A percentile compares a stretch with the other conserved stretches of the same genome.
phyloP scores from a whole-genome alignment of 352 stramenopile species.

The Phytopythium oedochilum region DNA sequence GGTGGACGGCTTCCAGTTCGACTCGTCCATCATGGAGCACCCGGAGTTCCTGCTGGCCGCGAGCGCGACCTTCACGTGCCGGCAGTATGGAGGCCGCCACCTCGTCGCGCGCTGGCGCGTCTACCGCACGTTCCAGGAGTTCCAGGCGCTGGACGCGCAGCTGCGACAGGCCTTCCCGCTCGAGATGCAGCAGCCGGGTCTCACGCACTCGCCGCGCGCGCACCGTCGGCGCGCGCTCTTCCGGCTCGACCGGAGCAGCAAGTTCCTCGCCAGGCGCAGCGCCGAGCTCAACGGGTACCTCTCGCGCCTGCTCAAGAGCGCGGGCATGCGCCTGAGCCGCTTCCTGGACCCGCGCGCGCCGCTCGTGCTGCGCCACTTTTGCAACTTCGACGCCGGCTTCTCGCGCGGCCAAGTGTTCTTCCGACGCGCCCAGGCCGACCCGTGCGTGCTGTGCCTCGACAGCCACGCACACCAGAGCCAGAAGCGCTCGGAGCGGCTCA shows the following conservation, averaged over 20 bases:
- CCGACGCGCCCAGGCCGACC: slow-evolving; percentile 34
- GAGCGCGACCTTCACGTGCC: slow-evolving; percentile 58
- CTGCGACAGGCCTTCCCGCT: slow-evolving; percentile 55
- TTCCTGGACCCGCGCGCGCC: slow-evolving; percentile 71
- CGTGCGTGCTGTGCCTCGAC: slow-evolving; percentile 56
- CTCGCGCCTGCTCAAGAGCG: slow-evolving; percentile 23
- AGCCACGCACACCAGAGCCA: slow-evolving; percentile 16
- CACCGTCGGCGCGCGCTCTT: slow-evolving; percentile 63
- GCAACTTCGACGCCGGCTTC: slow-evolving; percentile 77
- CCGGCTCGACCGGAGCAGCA: slow-evolving; percentile 40
- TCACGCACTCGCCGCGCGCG: slow-evolving; percentile 23
- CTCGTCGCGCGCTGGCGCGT: slow-evolving; percentile 57
- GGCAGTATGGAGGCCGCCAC: slow-evolving; percentile 41
- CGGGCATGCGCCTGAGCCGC: slow-evolving; percentile 52
- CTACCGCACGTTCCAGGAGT: slow-evolving; percentile 72
- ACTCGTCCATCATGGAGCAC: slow-evolving; percentile 73
- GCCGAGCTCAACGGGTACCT: slow-evolving; percentile 70
- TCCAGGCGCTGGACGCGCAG: slow-evolving; percentile 67
- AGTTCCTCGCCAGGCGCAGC: slow-evolving; percentile 56
- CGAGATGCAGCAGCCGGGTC: slow-evolving; percentile 48
- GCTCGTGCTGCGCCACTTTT: slow-evolving; percentile 74
- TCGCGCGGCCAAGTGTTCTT: slow-evolving; percentile 25
- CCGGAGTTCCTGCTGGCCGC: slow-evolving; percentile 70
- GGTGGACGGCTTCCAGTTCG: slow-evolving; percentile 65
- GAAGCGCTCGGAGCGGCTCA: slow-evolving; percentile 19